These are phyloP conservation scores for Ascochyta clinopodiicola DNA, from an alignment of 2,329 filamentous ascomycete species.

Conservation along the genomic window DNA sequence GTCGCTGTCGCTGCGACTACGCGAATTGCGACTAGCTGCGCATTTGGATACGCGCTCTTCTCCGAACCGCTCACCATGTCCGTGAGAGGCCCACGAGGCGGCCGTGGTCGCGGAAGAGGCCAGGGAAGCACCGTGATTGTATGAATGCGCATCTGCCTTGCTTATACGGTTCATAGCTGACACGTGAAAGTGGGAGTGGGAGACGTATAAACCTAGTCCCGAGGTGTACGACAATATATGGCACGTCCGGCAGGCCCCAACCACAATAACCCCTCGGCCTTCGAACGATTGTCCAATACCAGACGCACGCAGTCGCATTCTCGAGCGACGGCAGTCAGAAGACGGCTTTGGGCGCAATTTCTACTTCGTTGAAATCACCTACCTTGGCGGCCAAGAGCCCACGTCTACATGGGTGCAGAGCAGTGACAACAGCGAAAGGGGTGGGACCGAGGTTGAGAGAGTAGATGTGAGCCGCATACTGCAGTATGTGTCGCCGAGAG, in stretches of 20 bases:
- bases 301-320: slow-evolving; percentile 37
- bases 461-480: slow-evolving; percentile 41
- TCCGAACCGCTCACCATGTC: slow-evolving; percentile 24
- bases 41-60: neutral
- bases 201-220: slow-evolving; percentile 35
- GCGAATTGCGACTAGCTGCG: neutral
- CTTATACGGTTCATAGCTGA: slow-evolving; percentile 1
- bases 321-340: slow-evolving; percentile 37
- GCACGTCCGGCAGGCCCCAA: slow-evolving; percentile 36
- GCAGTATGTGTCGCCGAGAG: slow-evolving; percentile 35
- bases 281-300: slow-evolving; percentile 36
- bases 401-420: slow-evolving; percentile 10
- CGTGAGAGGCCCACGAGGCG: slow-evolving; percentile 25
- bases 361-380: slow-evolving; percentile 32
- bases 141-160: neutral
- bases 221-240: slow-evolving; percentile 40
- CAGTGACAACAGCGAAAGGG: slow-evolving; percentile 8
- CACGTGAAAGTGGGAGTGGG: slow-evolving; percentile 36
- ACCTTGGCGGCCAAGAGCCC: slow-evolving; percentile 3
- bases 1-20: slow-evolving; percentile 3
- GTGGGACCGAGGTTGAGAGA: slow-evolving; percentile 21
- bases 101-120: slow-evolving; percentile 25
- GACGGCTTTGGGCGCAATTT: slow-evolving; percentile 32
- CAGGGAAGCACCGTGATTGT: slow-evolving; percentile 27
- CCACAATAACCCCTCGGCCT: slow-evolving; percentile 33